phyloP scores from a whole-genome alignment of 2,329 filamentous ascomycete genomes.

The Pseudogymnoascus sp. region DNA sequence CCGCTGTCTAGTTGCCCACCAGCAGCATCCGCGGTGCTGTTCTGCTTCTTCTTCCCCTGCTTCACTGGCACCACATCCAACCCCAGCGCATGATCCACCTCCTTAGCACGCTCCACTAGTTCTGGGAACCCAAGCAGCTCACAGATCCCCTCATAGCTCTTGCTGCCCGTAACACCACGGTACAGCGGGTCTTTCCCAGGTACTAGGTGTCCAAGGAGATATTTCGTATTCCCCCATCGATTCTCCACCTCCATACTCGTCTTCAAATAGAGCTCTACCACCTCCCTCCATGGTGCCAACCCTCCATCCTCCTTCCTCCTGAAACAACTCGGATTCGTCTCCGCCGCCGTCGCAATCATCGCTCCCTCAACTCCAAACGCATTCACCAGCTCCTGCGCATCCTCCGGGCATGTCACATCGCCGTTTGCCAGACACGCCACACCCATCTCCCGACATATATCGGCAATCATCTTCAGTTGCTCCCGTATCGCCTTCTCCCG shows the following conservation, averaged over 20 bases:
- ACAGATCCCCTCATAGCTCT: slow-evolving; percentile 64
- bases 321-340: slow-evolving; percentile 88
- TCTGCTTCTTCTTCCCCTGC: slow-evolving; percentile 27
- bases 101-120: slow-evolving; percentile 53
- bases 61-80: slow-evolving; percentile 15
- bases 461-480: slow-evolving; percentile 75
- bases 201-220: slow-evolving; percentile 74
- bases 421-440: slow-evolving; percentile 96
- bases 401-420: slow-evolving; percentile 68
- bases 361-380: slow-evolving; percentile 86
- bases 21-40: slow-evolving; percentile 26
- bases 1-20: not conserved
- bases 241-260: slow-evolving; percentile 72
- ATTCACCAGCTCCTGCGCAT: slow-evolving; percentile 61
- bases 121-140: slow-evolving; percentile 55
- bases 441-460: slow-evolving; percentile 72
- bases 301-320: slow-evolving; percentile 61
- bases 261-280: slow-evolving; percentile 68
- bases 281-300: slow-evolving; percentile 63
- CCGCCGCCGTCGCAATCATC: slow-evolving; percentile 93
- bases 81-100: slow-evolving; percentile 43
- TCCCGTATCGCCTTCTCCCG: slow-evolving; percentile 78
- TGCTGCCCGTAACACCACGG: slow-evolving; percentile 52
- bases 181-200: slow-evolving; percentile 66
- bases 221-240: slow-evolving; percentile 88